Evolutionary conservation across 2,329 filamentous ascomycete genomes (phyloP).

Genomic region (Exophiala phaeomuriformis): DNA sequence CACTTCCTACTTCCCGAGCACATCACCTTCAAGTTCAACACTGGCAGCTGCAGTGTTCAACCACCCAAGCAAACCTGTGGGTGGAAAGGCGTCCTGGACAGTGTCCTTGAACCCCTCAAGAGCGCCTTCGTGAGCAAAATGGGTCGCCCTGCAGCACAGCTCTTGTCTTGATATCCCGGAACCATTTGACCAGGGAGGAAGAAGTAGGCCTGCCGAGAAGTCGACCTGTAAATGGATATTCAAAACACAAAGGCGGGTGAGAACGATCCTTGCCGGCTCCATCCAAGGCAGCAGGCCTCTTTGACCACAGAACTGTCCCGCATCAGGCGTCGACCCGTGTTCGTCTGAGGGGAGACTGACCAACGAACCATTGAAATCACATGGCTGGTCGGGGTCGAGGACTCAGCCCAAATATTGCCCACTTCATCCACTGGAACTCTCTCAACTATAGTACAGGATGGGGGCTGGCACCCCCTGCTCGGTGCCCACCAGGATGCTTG

Average conservation of each 20-base stretch:
- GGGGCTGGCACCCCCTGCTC: neutral
- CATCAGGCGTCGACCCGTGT: neutral
- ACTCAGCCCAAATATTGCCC: neutral
- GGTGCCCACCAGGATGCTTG: neutral
- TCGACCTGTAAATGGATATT: neutral
- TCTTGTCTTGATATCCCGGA: neutral
- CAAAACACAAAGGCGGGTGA: neutral
- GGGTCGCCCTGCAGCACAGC: too few relatives aligned
- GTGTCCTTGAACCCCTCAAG: too few relatives aligned
- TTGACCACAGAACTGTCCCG: neutral
- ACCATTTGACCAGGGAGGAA: neutral
- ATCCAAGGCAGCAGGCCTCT: too few relatives aligned
- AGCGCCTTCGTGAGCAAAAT: too few relatives aligned
- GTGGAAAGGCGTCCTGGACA: too few relatives aligned
- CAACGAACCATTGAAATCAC: neutral
- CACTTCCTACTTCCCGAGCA: too few relatives aligned
- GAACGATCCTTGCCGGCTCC: neutral
- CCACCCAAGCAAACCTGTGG: too few relatives aligned
- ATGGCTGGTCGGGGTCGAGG: neutral
- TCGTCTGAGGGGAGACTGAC: neutral
- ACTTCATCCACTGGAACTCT: neutral
- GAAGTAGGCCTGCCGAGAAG: neutral
- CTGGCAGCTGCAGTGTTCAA: too few relatives aligned
- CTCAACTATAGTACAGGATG: neutral
- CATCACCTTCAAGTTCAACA: too few relatives aligned